Evolutionary conservation across 495 filamentous ascomycete genomes (phyloP).

Genomic region (Talaromyces borbonicus): DNA sequence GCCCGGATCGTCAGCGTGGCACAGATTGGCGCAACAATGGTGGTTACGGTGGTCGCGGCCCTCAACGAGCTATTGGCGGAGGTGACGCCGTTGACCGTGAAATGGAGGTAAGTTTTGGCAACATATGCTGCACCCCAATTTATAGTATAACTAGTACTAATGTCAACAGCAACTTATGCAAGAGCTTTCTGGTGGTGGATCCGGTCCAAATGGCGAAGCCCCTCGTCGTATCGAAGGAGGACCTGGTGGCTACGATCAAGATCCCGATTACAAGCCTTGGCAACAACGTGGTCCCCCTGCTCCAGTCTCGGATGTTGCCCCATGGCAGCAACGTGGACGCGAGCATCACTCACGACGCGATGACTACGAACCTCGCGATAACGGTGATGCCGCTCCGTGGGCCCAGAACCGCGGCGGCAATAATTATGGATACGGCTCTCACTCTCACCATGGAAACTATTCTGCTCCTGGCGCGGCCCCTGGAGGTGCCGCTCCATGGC

Average conservation of each 20-base stretch:
- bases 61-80: conserved; percentile 58
- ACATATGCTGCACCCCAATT: neutral
- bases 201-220: conserved; percentile 50
- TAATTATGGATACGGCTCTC: conserved; percentile 42
- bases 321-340: conserved; percentile 54
- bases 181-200: conserved; percentile 77
- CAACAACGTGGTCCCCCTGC: conserved; percentile 67
- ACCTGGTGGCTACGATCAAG: conserved; percentile 50
- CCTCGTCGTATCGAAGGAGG: conserved; percentile 83
- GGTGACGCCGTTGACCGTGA: conserved; percentile 89
- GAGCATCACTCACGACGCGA: conserved; percentile 41
- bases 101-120: conserved; percentile 63
- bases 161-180: conserved; percentile 79
- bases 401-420: conserved; percentile 36
- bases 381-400: conserved; percentile 43
- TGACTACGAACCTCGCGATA: conserved; percentile 40
- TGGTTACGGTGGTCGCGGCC: conserved; percentile 29
- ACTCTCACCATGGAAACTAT: conserved; percentile 23
- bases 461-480: conserved; percentile 29
- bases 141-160: conserved; percentile 23
- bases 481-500: conserved; percentile 55
- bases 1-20: conserved; percentile 83
- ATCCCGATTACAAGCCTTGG: conserved; percentile 72
- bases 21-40: conserved; percentile 80
- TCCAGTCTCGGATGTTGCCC: conserved; percentile 61